phyloP scores from a whole-genome alignment of 805 yeast species.

The Hanseniaspora jakobsenii region DNA sequence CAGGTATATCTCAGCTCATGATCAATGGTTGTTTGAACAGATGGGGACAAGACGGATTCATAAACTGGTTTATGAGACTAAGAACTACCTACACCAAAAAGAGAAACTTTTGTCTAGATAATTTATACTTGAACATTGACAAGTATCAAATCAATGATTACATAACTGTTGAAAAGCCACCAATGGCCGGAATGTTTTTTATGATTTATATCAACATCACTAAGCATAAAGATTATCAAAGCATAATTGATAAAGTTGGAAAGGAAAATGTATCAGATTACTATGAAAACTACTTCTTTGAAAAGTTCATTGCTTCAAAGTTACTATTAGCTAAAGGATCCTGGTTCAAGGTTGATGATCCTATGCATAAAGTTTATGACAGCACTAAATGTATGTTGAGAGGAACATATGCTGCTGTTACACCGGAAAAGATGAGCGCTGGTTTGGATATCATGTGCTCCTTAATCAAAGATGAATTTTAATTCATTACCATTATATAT shows the following conservation, averaged over 20 bases:
- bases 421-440: slow-evolving; percentile 37
- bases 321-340: slow-evolving; percentile 56
- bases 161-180: slow-evolving; percentile 36
- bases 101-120: slow-evolving; percentile 76
- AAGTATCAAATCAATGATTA: slow-evolving; percentile 22
- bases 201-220: slow-evolving; percentile 57
- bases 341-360: slow-evolving; percentile 60
- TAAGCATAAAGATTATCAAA: slow-evolving; percentile 44
- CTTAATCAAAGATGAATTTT: slow-evolving; percentile 16
- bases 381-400: too few relatives aligned
- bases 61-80: slow-evolving; percentile 80
- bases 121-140: slow-evolving; percentile 52
- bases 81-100: slow-evolving; percentile 74
- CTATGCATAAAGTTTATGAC: slow-evolving; percentile 40
- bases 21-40: slow-evolving; percentile 58
- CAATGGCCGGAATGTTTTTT: slow-evolving; percentile 82
- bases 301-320: slow-evolving; percentile 50
- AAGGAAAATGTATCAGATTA: too few relatives aligned
- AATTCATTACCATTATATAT: too few relatives aligned
- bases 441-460: slow-evolving; percentile 17
- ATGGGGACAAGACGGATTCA: slow-evolving; percentile 85
- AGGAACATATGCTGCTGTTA: slow-evolving; percentile 82
- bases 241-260: too few relatives aligned
- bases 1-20: slow-evolving; percentile 68
- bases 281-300: too few relatives aligned